phyloP scores from a whole-genome alignment of 2,329 filamentous ascomycete genomes.

The Dactylellina sp. region DNA sequence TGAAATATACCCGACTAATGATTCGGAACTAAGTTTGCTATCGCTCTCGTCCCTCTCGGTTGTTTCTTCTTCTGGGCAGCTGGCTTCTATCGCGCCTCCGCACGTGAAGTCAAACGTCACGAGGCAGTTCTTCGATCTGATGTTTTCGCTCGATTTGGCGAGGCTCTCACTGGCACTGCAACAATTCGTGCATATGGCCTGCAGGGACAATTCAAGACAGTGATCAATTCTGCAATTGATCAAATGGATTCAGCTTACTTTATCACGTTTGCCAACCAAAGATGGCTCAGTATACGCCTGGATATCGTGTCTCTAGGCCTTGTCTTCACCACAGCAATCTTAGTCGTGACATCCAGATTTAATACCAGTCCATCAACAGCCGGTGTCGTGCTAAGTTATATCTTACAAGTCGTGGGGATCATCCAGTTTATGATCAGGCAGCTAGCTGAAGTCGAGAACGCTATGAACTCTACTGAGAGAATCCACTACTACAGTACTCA shows the following conservation, averaged over 20 bases:
- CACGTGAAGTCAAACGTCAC: slow-evolving; percentile 92
- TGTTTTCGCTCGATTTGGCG: slow-evolving; percentile 91
- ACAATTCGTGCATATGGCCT: slow-evolving; percentile 91
- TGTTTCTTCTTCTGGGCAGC: slow-evolving; percentile 83
- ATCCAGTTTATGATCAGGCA: slow-evolving; percentile 95
- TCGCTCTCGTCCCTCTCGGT: slow-evolving; percentile 76
- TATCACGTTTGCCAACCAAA: slow-evolving; percentile 92
- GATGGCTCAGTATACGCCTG: slow-evolving; percentile 87
- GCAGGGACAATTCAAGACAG: slow-evolving; percentile 76
- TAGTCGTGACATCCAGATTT: slow-evolving; percentile 92
- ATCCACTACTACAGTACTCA: slow-evolving; percentile 92
- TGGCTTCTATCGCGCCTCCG: slow-evolving; percentile 88
- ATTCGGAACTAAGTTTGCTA: slow-evolving; percentile 89
- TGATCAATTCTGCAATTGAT: slow-evolving; percentile 80
- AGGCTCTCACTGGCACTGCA: slow-evolving; percentile 84
- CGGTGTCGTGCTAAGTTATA: slow-evolving; percentile 91
- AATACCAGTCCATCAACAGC: slow-evolving; percentile 84
- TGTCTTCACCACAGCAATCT: slow-evolving; percentile 86
- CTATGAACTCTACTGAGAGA: slow-evolving; percentile 97
- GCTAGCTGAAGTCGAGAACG: slow-evolving; percentile 97
- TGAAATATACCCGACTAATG: slow-evolving; percentile 85
- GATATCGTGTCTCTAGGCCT: slow-evolving; percentile 85
- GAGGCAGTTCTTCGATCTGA: slow-evolving; percentile 87
- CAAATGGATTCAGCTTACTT: slow-evolving; percentile 95
- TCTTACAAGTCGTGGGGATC: slow-evolving; percentile 92